A percentile compares a stretch with the other conserved stretches of the same genome.
Conservation (phyloP, 306 rosid genomes). For the Rubus parviflorus region DNA sequence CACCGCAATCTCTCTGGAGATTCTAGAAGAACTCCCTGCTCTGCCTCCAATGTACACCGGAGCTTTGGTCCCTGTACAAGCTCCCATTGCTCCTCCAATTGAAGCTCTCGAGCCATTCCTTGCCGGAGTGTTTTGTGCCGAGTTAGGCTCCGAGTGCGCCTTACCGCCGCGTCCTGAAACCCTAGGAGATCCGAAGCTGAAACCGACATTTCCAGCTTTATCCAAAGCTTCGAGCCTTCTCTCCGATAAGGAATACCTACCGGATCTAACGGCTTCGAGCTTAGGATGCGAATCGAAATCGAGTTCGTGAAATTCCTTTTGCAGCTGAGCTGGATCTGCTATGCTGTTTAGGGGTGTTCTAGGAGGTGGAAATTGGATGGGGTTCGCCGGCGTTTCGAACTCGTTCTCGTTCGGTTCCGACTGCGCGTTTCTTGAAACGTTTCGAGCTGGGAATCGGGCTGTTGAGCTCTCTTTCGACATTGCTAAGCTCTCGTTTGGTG, state of each 20-base stretch:
- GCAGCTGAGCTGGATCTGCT: slow-evolving; percentile 72
- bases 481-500: slow-evolving; percentile 7
- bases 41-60: slow-evolving; percentile 34
- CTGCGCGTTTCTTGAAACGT: slow-evolving; percentile 10
- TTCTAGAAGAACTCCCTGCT: slow-evolving; percentile 37
- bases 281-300: slow-evolving; percentile 38
- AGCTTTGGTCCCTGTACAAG: slow-evolving; percentile 38
- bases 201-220: slow-evolving; percentile 29
- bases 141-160: slow-evolving; percentile 63
- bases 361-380: slow-evolving; percentile 55
- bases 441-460: slow-evolving; percentile 8
- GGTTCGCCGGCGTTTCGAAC: slow-evolving; percentile 43
- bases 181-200: slow-evolving; percentile 39
- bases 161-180: slow-evolving; percentile 43
- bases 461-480: slow-evolving; percentile 21
- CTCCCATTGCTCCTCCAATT: slow-evolving; percentile 46
- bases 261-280: slow-evolving; percentile 35
- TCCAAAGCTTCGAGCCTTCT: slow-evolving; percentile 35
- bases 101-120: slow-evolving; percentile 49
- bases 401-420: slow-evolving; percentile 64
- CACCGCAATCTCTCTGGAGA: slow-evolving; percentile 34
- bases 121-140: slow-evolving; percentile 70
- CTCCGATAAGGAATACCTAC: slow-evolving; percentile 31
- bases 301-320: slow-evolving; percentile 30
- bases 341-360: slow-evolving; percentile 75